Evolutionary conservation across 371 early-diverging fungal genomes (phyloP).

Genomic region (Mortierella sp.): DNA sequence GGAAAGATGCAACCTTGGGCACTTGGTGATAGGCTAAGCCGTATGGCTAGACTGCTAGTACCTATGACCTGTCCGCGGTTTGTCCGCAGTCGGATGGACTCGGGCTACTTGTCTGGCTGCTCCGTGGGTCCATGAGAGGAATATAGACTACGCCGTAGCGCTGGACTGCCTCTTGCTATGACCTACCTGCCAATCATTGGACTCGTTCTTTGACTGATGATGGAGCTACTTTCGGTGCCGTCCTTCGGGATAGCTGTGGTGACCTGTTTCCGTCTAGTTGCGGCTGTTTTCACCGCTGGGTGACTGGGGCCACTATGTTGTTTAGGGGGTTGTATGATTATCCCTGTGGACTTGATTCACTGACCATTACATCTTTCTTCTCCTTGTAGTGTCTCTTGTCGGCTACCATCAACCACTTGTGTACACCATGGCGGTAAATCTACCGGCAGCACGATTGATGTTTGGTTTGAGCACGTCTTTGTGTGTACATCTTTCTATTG

Average conservation of each 20-base stretch:
- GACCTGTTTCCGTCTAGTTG: constrained; percentile 4
- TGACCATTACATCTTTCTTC: constrained; percentile 6
- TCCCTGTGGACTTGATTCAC: not conserved
- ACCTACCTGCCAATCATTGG: not conserved
- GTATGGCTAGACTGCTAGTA: constrained; percentile 7
- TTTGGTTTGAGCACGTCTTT: no score
- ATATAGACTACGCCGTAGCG: not conserved
- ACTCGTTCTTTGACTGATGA: constrained; percentile 6
- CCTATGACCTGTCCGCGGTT: constrained; percentile 10
- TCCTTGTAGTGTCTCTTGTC: no score
- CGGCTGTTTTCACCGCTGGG: constrained; percentile 7
- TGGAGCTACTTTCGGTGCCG: constrained; percentile 11
- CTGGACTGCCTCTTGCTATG: constrained; percentile 1
- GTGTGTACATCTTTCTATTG: no score
- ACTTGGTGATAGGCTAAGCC: constrained; percentile 11
- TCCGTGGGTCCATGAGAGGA: not conserved
- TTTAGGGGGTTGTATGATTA: constrained; percentile 4
- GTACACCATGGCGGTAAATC: no score
- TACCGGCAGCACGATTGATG: no score
- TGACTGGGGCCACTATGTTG: constrained; percentile 19
- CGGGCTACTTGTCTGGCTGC: not conserved
- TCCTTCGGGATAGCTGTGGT: constrained; percentile 13
- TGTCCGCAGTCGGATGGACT: not conserved
- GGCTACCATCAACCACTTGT: no score
- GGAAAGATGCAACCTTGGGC: constrained; percentile 7